Conservation (phyloP, 1,284 basidiomycete genomes). For the Ganoderma boninense region DNA sequence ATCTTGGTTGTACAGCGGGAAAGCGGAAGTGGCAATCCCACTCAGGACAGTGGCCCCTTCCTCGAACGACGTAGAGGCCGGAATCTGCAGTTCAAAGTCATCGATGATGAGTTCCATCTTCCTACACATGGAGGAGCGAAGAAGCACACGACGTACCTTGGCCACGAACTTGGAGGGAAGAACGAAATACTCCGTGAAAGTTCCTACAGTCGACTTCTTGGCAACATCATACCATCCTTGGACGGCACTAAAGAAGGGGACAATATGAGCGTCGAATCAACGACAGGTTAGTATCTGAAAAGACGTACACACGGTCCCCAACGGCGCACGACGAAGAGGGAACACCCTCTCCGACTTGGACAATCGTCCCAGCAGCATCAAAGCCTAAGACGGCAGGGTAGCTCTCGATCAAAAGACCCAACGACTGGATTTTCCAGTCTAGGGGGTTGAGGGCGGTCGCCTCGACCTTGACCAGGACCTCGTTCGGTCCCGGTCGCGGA, state of each 20-base stretch:
- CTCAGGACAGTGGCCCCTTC: slow-evolving; percentile 33
- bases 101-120: neutral
- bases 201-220: neutral
- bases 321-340: slow-evolving; percentile 37
- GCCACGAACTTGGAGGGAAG: slow-evolving; percentile 37
- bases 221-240: neutral
- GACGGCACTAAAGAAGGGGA: neutral
- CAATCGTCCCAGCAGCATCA: slow-evolving; percentile 54
- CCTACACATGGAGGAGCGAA: neutral
- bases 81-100: slow-evolving; percentile 1
- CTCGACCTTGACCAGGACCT: slow-evolving; percentile 51
- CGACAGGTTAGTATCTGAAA: neutral
- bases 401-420: slow-evolving; percentile 37
- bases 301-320: slow-evolving; percentile 54
- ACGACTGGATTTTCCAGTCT: slow-evolving; percentile 50
- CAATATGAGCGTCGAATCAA: neutral
- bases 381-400: slow-evolving; percentile 56
- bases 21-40: slow-evolving; percentile 29
- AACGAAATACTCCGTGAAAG: slow-evolving; percentile 2
- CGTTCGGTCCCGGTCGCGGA: slow-evolving; percentile 45
- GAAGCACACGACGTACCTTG: neutral
- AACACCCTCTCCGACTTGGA: slow-evolving; percentile 48
- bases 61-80: slow-evolving; percentile 25
- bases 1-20: slow-evolving; percentile 25
- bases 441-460: slow-evolving; percentile 51